Evolutionary conservation across 1,284 basidiomycete genomes (phyloP).

Genomic region (Cryptococcus neoformans): DNA sequence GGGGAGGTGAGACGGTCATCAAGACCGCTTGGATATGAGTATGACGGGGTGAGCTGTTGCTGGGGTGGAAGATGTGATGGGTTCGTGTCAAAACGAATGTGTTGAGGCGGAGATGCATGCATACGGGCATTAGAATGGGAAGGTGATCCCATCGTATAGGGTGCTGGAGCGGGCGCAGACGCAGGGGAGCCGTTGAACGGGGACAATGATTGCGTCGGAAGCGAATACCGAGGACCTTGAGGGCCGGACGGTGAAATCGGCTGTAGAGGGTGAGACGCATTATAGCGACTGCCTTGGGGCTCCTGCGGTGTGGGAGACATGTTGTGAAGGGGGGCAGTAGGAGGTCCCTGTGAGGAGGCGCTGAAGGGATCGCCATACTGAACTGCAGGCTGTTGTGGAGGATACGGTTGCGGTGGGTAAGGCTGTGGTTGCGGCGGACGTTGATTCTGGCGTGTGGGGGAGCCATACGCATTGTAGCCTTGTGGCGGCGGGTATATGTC

Average conservation of each 20-base stretch:
- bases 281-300: conserved; percentile 22
- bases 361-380: conserved; percentile 19
- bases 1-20: conserved; percentile 36
- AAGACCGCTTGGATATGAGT: conserved; percentile 19
- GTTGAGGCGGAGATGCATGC: conserved; percentile 1
- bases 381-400: conserved; percentile 16
- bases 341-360: not conserved
- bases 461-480: not conserved
- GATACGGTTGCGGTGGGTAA: conserved; percentile 3
- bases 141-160: conserved; percentile 5
- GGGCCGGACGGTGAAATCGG: conserved; percentile 8
- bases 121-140: conserved; percentile 3
- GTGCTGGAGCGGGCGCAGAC: conserved; percentile 1
- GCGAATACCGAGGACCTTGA: too few relatives aligned
- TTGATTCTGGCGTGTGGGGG: not conserved
- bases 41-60: not conserved
- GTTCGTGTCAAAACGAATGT: conserved; percentile 23
- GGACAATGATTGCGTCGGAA: too few relatives aligned
- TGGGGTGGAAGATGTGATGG: conserved; percentile 12
- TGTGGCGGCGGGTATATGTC: conserved; percentile 20
- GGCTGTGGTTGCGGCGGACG: conserved; percentile 6
- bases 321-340: not conserved
- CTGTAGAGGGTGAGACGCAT: conserved; percentile 22
- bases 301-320: conserved; percentile 8
- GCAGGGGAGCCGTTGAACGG: too few relatives aligned